These are phyloP conservation scores for Massariosphaeria phaeospora DNA, from an alignment of 495 filamentous ascomycete genomes.

Conservation along the genomic window DNA sequence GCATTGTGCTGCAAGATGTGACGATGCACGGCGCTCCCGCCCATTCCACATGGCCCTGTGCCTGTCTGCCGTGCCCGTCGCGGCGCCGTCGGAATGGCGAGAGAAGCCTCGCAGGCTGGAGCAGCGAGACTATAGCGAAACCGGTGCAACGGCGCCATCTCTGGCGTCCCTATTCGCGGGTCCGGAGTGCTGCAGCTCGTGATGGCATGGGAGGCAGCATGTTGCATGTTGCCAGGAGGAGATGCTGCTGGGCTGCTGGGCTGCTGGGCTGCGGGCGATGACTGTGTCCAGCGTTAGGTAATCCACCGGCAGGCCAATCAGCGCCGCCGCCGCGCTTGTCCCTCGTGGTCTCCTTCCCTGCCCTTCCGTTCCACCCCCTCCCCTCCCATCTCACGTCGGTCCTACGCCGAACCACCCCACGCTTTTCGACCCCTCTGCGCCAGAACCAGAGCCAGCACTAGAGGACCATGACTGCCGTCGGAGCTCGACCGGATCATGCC, in stretches of 20 bases:
- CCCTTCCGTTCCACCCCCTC: too few relatives aligned
- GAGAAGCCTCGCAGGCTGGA: neutral
- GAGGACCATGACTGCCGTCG: too few relatives aligned
- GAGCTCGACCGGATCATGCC: too few relatives aligned
- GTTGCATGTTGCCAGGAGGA: too few relatives aligned
- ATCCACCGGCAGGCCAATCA: slow-evolving; percentile 2
- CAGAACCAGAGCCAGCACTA: neutral
- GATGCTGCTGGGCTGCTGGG: too few relatives aligned
- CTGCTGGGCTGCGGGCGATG: too few relatives aligned
- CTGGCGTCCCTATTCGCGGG: slow-evolving; percentile 15
- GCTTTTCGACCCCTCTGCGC: neutral
- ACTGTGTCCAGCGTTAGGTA: slow-evolving; percentile 11
- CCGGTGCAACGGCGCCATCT: slow-evolving; percentile 12
- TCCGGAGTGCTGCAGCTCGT: slow-evolving; percentile 3
- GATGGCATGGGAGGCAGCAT: too few relatives aligned
- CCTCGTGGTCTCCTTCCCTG: neutral
- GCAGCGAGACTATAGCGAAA: neutral
- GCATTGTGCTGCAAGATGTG: neutral
- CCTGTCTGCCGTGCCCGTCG: too few relatives aligned
- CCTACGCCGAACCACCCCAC: slow-evolving; percentile 6
- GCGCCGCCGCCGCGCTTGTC: neutral
- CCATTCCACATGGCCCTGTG: too few relatives aligned
- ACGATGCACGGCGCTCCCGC: slow-evolving; percentile 21
- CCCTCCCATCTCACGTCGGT: too few relatives aligned
- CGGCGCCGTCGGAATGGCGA: neutral